These are phyloP conservation scores for Cladobotryum mycophilum DNA, from an alignment of 2,329 filamentous ascomycete species.

Conservation along the genomic window DNA sequence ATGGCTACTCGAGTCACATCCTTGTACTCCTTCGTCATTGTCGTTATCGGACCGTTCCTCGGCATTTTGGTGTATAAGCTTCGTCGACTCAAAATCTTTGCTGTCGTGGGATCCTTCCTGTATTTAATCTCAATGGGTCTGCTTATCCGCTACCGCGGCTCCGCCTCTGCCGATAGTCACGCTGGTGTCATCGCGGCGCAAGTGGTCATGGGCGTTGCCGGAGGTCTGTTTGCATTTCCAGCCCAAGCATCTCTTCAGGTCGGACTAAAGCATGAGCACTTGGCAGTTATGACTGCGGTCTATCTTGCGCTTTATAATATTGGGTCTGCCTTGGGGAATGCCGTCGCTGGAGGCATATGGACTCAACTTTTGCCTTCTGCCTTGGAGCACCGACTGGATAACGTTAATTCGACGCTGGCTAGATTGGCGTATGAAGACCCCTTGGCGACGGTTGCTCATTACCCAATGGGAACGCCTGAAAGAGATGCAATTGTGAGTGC, in stretches of 20 bases:
- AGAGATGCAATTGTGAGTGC: conserved; percentile 36
- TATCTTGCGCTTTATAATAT: conserved; percentile 59
- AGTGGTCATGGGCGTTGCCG: conserved; percentile 55
- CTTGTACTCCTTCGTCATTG: conserved; percentile 52
- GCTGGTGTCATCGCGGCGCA: conserved; percentile 57
- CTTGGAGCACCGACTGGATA: conserved; percentile 43
- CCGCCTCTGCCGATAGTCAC: conserved; percentile 34
- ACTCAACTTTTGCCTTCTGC: conserved; percentile 51
- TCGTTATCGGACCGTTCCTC: conserved; percentile 50
- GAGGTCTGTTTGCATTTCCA: conserved; percentile 54
- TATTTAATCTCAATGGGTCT: conserved; percentile 62
- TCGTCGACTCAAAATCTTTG: conserved; percentile 57
- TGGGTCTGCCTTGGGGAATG: conserved; percentile 53
- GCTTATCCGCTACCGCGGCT: conserved; percentile 57
- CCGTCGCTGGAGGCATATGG: conserved; percentile 58
- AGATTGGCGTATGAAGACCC: conserved; percentile 22
- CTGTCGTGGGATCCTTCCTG: conserved; percentile 51
- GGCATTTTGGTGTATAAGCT: conserved; percentile 52
- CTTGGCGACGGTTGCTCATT: conserved; percentile 9
- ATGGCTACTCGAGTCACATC: conserved; percentile 53
- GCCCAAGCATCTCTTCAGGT: conserved; percentile 40
- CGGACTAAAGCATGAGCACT: conserved; percentile 41
- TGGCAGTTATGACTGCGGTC: conserved; percentile 58
- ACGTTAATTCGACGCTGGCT: conserved; percentile 30
- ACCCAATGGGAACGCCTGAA: conserved; percentile 35